Base-by-base conservation (phyloP, 176 grass and related monocot species). In the Avena eriantha region DNA sequence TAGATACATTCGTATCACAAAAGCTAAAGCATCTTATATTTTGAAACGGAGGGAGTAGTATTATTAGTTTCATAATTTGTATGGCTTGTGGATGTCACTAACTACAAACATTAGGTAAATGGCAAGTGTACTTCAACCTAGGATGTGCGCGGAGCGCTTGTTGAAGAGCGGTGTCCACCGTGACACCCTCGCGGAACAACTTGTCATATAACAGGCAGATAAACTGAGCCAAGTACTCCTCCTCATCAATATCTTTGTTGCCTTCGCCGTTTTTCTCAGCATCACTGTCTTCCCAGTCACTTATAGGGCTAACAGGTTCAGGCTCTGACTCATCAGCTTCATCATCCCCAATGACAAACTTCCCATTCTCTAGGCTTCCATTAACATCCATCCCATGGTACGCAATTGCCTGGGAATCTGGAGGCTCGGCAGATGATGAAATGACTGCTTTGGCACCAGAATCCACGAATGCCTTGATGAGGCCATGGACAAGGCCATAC, bases 251-350 rank as follows among this genome's bases (percentile, higher is more conserved):
- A 59, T 88, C 82, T 82, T 76, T 81, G 80, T 79, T 74, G 13
- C n/a, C 10, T 41, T 85, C 80, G 4, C 77, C 54, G n/a, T 56
- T 86, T 81, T 90, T 96, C 58, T 98, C 96, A 5, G 26, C 90
- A 11, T 99, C 92, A 46, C 92, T 94, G 73, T 99, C 97, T 85
- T 99, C 94, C 97, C 97, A 96, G 73, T 99, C 97, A 76, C 94
- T 98, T 78, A 83, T 80, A 49, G 93, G 90, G 79, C 97, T 96
- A 50, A 57, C 79, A 23, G 90, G 96, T 79, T 98, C 92, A 17
- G 81, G 85, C 12, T 94, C 90, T 1, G 70, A 90, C 5, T 96
- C 97, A 7, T 92, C 92, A 3, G 80, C 92, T 48, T 98, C 96
- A 49, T 96, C 97, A 13, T 98, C 96, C 15, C 87, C 97, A 23